Evolutionary conservation across 148 eudicot genomes (phyloP).

Genomic region (Drosera capensis): DNA sequence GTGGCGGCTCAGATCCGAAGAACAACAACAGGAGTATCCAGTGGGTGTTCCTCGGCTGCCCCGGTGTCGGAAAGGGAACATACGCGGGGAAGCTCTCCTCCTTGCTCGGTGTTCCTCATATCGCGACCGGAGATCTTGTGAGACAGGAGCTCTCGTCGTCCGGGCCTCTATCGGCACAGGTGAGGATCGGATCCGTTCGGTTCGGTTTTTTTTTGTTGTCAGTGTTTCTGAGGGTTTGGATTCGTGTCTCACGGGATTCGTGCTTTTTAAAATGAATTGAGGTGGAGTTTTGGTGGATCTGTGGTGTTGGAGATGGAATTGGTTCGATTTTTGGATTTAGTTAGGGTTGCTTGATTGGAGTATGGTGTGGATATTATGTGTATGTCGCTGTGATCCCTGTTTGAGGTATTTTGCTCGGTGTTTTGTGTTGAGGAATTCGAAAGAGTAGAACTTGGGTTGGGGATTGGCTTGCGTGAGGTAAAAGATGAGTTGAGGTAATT

Average conservation of each 20-base stretch:
- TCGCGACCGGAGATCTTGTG: slow-evolving; percentile 95
- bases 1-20: slow-evolving; percentile 15
- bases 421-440: no score
- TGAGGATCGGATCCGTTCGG: background rate
- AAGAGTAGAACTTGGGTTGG: no score
- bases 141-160: slow-evolving; percentile 64
- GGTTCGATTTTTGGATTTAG: no score
- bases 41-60: slow-evolving; percentile 90
- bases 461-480: no score
- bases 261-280: background rate
- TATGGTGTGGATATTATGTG: no score
- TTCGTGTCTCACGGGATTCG: no score
- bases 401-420: no score
- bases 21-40: slow-evolving; percentile 39
- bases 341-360: no score
- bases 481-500: no score
- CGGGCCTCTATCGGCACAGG: slow-evolving; percentile 61
- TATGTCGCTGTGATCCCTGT: no score
- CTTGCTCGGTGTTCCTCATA: slow-evolving; percentile 84
- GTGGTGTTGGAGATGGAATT: no score
- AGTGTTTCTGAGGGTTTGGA: background rate
- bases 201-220: background rate
- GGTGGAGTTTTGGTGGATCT: background rate
- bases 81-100: slow-evolving; percentile 69
- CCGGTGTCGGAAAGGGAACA: slow-evolving; percentile 96